Conservation (phyloP, 257 asterid genomes). For the Haberlea rhodopensis region DNA sequence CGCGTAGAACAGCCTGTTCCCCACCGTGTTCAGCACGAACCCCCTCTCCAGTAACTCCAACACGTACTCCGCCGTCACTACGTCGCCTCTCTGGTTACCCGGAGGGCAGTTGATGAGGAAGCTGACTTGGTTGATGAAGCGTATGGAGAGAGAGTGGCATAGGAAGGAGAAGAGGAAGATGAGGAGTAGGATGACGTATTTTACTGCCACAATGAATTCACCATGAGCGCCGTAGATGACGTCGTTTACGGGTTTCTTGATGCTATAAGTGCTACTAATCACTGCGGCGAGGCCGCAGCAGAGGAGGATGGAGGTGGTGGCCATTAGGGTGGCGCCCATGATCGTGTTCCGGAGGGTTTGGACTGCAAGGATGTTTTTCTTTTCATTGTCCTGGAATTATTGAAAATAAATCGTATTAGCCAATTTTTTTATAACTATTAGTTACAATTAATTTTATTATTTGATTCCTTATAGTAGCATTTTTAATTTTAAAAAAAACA, state of each 20-base stretch:
- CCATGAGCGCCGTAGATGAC: slow-evolving; percentile 84
- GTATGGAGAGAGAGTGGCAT: slow-evolving; percentile 75
- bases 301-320: slow-evolving; percentile 86
- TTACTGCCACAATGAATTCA: slow-evolving; percentile 80
- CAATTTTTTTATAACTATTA: too few species aligned
- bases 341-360: slow-evolving; percentile 84
- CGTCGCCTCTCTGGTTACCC: slow-evolving; percentile 30
- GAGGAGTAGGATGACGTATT: slow-evolving; percentile 67
- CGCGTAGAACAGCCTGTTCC: slow-evolving; percentile 74
- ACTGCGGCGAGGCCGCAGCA: slow-evolving; percentile 84
- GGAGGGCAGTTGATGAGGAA: slow-evolving; percentile 79
- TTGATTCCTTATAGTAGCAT: too few species aligned
- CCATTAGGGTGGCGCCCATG: slow-evolving; percentile 93
- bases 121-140: slow-evolving; percentile 81
- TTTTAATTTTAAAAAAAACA: too few species aligned
- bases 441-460: too few species aligned
- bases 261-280: slow-evolving; percentile 85
- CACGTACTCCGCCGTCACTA: slow-evolving; percentile 61
- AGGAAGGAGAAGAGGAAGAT: slow-evolving; percentile 70
- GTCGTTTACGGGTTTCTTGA: slow-evolving; percentile 80
- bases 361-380: slow-evolving; percentile 87
- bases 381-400: slow-evolving; percentile 70
- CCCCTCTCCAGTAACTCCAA: slow-evolving; percentile 68
- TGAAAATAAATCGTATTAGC: too few species aligned
- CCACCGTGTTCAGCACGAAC: slow-evolving; percentile 58